Conservation (phyloP, 306 rosid species). For the Casuarina equisetifolia region DNA sequence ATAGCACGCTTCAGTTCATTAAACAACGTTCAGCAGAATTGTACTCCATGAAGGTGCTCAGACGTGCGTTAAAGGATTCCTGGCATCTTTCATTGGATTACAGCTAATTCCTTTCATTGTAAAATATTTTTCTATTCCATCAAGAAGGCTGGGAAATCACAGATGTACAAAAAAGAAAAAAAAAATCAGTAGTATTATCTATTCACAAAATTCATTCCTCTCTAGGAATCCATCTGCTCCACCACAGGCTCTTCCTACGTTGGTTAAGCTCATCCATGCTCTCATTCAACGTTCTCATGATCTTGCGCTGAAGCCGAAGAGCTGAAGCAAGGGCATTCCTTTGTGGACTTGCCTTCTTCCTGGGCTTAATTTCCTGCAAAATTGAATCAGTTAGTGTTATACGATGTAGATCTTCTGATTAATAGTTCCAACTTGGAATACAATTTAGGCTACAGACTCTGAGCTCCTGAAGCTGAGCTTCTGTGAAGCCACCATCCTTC, state of each 20-base stretch:
- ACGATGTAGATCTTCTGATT: not conserved
- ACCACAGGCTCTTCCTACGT: slow-evolving; percentile 81
- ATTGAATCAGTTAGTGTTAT: slow-evolving; percentile 2
- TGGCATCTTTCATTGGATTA: slow-evolving; percentile 47
- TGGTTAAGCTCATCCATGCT: slow-evolving; percentile 77
- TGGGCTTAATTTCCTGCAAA: slow-evolving; percentile 71
- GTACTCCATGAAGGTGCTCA: slow-evolving; percentile 26
- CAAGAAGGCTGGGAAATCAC: slow-evolving; percentile 48
- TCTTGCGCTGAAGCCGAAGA: slow-evolving; percentile 72
- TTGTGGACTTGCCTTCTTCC: slow-evolving; percentile 58
- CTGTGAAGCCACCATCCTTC: slow-evolving; percentile 91
- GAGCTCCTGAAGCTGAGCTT: slow-evolving; percentile 89
- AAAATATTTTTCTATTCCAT: slow-evolving; percentile 34
- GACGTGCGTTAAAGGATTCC: slow-evolving; percentile 55
- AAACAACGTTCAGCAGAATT: slow-evolving; percentile 19
- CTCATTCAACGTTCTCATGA: slow-evolving; percentile 74
- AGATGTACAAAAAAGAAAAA: slow-evolving; percentile 43
- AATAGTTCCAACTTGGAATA: not conserved
- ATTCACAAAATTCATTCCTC: slow-evolving; percentile 70
- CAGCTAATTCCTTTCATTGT: slow-evolving; percentile 35
- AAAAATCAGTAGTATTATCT: slow-evolving; percentile 13
- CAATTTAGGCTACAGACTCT: slow-evolving; percentile 41
- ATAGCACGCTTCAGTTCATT: slow-evolving; percentile 32
- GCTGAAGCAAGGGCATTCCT: slow-evolving; percentile 83
- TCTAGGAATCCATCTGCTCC: slow-evolving; percentile 98